Conservation (phyloP, 2,329 filamentous ascomycete species). For the Diaporthe ampelina region DNA sequence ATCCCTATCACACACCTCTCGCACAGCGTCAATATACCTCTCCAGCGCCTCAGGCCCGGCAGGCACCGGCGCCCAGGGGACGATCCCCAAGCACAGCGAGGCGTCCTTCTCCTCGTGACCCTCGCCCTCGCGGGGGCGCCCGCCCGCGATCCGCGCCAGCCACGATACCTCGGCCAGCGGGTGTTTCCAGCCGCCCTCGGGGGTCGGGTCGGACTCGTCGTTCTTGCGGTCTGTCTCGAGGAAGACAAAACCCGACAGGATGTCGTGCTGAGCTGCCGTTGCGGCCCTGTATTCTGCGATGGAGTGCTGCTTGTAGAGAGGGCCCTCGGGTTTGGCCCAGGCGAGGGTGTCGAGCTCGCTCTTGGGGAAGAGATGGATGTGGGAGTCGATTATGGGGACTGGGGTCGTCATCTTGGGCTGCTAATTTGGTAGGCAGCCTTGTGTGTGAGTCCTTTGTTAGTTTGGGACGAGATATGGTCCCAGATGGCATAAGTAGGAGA, state of each 20-base stretch:
- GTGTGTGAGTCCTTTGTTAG: not conserved
- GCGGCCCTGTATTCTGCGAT: conserved; percentile 72
- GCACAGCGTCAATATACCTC: conserved; percentile 74
- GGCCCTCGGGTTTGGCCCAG: conserved; percentile 75
- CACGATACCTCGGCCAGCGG: conserved; percentile 81
- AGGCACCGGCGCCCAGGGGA: conserved; percentile 90
- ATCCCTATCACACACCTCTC: conserved; percentile 56
- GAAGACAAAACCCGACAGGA: conserved; percentile 81
- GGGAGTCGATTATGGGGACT: conserved; percentile 84
- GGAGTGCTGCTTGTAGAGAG: conserved; percentile 75
- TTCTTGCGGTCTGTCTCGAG: conserved; percentile 85
- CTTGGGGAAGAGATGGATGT: conserved; percentile 88
- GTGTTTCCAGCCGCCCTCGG: conserved; percentile 70
- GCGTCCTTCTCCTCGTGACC: conserved; percentile 68
- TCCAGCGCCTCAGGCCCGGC: conserved; percentile 72
- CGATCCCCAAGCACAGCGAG: conserved; percentile 74
- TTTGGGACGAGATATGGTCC: not conserved
- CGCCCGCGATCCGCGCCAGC: conserved; percentile 75
- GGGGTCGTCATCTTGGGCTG: conserved; percentile 36
- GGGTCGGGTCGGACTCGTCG: conserved; percentile 57
- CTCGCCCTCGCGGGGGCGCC: conserved; percentile 68
- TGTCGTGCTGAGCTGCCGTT: conserved; percentile 55
- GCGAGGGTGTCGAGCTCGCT: conserved; percentile 75
- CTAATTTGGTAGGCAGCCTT: not conserved
- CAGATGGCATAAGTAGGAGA: not conserved